Percentiles rank a stretch among this genome's conserved stretches.
These are phyloP conservation scores for Lenwebbia sp. DNA, from an alignment of 345 rosid species.

Conservation along the genomic window DNA sequence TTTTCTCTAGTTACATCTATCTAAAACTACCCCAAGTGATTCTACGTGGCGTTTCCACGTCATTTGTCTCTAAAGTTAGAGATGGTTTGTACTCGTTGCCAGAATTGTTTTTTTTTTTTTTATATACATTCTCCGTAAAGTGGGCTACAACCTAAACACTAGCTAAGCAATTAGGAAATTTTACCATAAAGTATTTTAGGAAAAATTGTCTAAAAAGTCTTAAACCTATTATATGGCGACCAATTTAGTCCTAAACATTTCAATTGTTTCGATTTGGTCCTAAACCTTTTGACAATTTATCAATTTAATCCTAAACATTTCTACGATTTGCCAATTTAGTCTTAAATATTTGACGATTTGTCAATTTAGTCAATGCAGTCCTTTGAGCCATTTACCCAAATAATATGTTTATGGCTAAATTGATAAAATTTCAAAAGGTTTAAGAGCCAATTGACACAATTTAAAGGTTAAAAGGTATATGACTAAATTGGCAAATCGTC, in stretches of 20 bases:
- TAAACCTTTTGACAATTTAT: no score
- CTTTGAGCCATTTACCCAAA: no score
- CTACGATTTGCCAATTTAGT: neutral
- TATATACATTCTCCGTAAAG: neutral
- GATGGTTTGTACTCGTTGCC: neutral
- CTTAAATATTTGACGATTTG: no score
- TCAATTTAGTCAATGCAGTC: no score
- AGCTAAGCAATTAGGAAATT: neutral
- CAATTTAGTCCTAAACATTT: no score
- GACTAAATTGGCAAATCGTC: neutral
- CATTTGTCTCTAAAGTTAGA: neutral
- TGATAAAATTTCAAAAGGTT: no score
- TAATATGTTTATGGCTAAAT: no score
- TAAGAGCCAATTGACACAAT: neutral
- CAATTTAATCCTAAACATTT: neutral
- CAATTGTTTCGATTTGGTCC: no score
- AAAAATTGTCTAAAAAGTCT: no score
- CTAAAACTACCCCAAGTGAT: neutral
- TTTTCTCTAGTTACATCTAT: rapidly evolving
- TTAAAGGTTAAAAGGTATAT: neutral
- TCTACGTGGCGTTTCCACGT: neutral
- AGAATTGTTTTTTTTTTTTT: neutral
- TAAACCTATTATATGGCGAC: no score
- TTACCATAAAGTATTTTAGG: neutral
- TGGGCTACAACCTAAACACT: neutral